Conservation (phyloP, 768 basidiomycete species). For the Suillus spraguei region DNA sequence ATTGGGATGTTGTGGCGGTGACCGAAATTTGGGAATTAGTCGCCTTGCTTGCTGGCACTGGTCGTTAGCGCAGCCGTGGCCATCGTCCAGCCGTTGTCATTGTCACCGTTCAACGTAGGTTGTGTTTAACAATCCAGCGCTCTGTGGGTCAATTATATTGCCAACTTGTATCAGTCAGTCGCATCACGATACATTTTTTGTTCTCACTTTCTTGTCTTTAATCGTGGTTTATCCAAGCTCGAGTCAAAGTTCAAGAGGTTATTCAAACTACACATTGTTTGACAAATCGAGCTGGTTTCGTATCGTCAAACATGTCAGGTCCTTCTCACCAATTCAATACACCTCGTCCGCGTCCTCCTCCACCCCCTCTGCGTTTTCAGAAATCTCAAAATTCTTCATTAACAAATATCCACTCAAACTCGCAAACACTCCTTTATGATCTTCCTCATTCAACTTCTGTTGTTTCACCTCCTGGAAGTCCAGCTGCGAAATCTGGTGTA, state of each 20-base stretch:
- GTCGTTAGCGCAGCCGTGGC: slow-evolving; percentile 32
- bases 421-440: slow-evolving; percentile 75
- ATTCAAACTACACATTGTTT: slow-evolving; percentile 11
- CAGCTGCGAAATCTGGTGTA: slow-evolving; percentile 43
- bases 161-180: slow-evolving; percentile 1
- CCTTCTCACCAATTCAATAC: slow-evolving; percentile 67
- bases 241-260: slow-evolving; percentile 8
- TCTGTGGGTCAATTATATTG: not conserved
- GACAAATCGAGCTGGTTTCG: slow-evolving; percentile 36
- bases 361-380: slow-evolving; percentile 61
- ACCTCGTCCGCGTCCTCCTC: slow-evolving; percentile 58
- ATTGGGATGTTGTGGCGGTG: slow-evolving; percentile 11
- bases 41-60: slow-evolving; percentile 27
- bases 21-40: slow-evolving; percentile 26
- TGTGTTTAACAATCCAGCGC: slow-evolving; percentile 1
- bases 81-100: slow-evolving; percentile 21
- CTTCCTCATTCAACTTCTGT: slow-evolving; percentile 61
- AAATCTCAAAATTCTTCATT: slow-evolving; percentile 46
- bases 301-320: slow-evolving; percentile 50
- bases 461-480: slow-evolving; percentile 57
- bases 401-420: slow-evolving; percentile 44
- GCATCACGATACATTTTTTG: slow-evolving; percentile 6
- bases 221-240: slow-evolving; percentile 21
- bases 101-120: slow-evolving; percentile 14
- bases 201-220: not conserved